Conservation (phyloP, 768 basidiomycete genomes). For the Naganishia vaughanmartiniae region DNA sequence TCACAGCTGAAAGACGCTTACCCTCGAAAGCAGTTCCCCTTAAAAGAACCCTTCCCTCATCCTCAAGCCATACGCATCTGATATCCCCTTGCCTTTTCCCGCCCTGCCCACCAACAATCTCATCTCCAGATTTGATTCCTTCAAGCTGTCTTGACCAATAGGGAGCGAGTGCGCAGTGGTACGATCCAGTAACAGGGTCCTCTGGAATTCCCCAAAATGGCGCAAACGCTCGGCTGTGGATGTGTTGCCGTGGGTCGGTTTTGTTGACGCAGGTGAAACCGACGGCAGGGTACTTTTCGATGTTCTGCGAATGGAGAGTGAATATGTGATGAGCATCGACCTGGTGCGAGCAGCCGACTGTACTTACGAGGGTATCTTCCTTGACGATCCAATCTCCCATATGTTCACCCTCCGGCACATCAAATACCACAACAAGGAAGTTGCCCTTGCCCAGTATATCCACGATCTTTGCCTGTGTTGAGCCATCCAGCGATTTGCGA, state of each 20-base stretch:
- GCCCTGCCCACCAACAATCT: constrained; percentile 28
- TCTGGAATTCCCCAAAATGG: constrained; percentile 21
- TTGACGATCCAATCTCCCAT: constrained; percentile 22
- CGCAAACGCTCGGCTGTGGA: constrained; percentile 26
- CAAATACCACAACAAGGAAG: constrained; percentile 24
- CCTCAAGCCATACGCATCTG: constrained; percentile 27
- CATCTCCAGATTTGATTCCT: constrained; percentile 14
- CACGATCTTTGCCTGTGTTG: constrained; percentile 10
- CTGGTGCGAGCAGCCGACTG: background rate
- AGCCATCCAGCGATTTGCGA: background rate
- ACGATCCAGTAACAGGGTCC: constrained; percentile 32
- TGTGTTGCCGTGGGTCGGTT: background rate
- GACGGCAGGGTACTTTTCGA: constrained; percentile 21
- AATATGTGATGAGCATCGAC: background rate
- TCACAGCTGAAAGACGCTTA: constrained; percentile 3
- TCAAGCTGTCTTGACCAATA: constrained; percentile 23
- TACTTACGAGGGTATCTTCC: constrained; percentile 19
- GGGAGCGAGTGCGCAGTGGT: constrained; percentile 29
- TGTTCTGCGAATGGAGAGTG: background rate
- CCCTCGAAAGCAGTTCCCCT: constrained; percentile 26
- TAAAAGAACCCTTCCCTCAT: constrained; percentile 30
- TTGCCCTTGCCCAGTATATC: constrained; percentile 18
- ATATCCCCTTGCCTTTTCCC: constrained; percentile 31
- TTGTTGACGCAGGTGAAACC: background rate
- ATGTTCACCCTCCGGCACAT: background rate